phyloP scores from a whole-genome alignment of 352 stramenopile genomes.

The Phytopythium sindhum region DNA sequence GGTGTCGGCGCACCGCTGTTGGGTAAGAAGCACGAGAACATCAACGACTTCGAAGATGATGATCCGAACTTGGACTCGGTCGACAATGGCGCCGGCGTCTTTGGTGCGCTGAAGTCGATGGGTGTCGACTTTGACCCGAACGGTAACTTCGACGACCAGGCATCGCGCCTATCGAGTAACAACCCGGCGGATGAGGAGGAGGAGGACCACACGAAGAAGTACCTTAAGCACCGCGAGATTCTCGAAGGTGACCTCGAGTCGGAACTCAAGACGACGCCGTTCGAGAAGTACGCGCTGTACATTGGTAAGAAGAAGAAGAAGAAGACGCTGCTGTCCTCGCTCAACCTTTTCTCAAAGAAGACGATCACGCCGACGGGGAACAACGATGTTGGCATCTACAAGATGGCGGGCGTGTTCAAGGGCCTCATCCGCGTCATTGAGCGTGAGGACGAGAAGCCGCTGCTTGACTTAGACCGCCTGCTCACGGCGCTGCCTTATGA shows the following conservation, averaged over 20 bases:
- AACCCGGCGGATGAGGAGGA: constrained; percentile 53
- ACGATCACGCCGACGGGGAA: constrained; percentile 11
- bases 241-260: constrained; percentile 67
- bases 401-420: constrained; percentile 89
- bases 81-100: constrained; percentile 82
- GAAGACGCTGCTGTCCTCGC: constrained; percentile 45
- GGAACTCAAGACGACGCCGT: constrained; percentile 81
- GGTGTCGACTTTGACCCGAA: constrained; percentile 74
- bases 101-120: constrained; percentile 84
- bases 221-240: constrained; percentile 72
- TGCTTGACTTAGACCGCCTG: constrained; percentile 67
- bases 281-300: constrained; percentile 86
- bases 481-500: constrained; percentile 77
- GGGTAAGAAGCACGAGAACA: constrained; percentile 16
- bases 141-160: constrained; percentile 48
- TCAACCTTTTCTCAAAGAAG: constrained; percentile 78
- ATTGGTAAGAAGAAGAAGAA: constrained; percentile 82
- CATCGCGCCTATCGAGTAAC: constrained; percentile 50
- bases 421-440: constrained; percentile 88
- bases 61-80: constrained; percentile 33
- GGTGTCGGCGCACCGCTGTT: constrained; percentile 32
- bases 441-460: constrained; percentile 71
- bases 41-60: constrained; percentile 7
- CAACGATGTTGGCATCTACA: constrained; percentile 58
- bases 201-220: constrained; percentile 61